Base-by-base conservation (phyloP, 1,284 basidiomycete genomes). In the Trichosporon sp. region DNA sequence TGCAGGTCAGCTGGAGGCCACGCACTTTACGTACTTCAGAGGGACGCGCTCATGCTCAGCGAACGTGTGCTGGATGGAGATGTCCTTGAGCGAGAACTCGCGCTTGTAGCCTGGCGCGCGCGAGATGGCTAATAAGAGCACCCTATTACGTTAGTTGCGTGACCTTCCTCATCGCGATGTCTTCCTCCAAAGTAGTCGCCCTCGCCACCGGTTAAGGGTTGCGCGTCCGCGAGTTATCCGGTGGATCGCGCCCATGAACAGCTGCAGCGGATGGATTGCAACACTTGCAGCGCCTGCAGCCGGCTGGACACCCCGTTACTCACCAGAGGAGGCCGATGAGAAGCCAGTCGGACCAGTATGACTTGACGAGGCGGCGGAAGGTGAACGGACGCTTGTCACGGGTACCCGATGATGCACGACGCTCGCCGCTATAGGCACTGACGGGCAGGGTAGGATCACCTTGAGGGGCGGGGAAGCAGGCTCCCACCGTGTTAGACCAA, bases 21-120 rank as follows among this genome's bases (percentile, higher is more conserved):
- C 15, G 25, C 15, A n/a, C 18, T 8, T 23, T 6, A 69, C 69
- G 21, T 21, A 76, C 83, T 85, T 75, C 67, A 91, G 90, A 0
- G 94, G 92, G 2, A 98, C 89, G 42, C 95, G 89, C 83, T 98
- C 93, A 64, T 92, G 87, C 5, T 88, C 85, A 1, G 94, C 89
- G 83, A 87, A 92, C 2, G 93, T 91, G 73, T 85, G 86, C 72
- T 84, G 83, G 60, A 85, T 83, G 86, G 91, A 89, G 12, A 89
- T 89, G 80, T 97, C 93, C 44, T 86, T 85, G 13, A 95, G 84
- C 0, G 92, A 93, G 82, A 97, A 97, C 67, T 89, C 87, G 67
- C 95, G 86, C 75, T 91, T 88, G 83, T 91, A 96, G 4, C 95
- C 95, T 62, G 89, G 85, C 2, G 93, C 86, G 27, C 86, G 84